Evolutionary conservation across 106 monocot species (phyloP).

Genomic region (Agapanthus africanus): DNA sequence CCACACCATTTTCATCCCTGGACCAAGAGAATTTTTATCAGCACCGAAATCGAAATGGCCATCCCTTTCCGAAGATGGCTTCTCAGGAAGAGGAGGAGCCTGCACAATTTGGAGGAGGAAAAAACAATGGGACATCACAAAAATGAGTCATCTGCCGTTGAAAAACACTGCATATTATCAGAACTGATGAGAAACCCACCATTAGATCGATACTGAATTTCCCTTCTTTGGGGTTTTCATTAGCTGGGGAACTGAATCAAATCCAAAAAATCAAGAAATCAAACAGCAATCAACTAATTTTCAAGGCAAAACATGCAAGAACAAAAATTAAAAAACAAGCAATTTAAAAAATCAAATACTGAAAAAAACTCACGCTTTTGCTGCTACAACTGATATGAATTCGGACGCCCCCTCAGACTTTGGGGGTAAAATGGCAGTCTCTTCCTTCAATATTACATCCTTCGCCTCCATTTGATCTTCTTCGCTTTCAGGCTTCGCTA

Average conservation of each 20-base stretch:
- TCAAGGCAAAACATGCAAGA: not conserved
- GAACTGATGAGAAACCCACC: conserved; percentile 30
- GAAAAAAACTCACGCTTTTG: conserved; percentile 42
- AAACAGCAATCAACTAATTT: not conserved
- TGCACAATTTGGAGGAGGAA: conserved; percentile 12
- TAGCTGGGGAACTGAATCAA: conserved; percentile 26
- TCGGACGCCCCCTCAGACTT: conserved; percentile 21
- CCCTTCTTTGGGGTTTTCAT: conserved; percentile 35
- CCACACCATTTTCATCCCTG: conserved; percentile 55
- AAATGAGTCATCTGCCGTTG: not conserved
- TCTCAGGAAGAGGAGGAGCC: conserved; percentile 80
- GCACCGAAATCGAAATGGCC: conserved; percentile 15
- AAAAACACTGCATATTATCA: not conserved
- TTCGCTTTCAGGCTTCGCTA: conserved; percentile 21
- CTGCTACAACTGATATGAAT: conserved; percentile 5
- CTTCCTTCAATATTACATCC: conserved; percentile 13
- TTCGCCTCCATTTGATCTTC: too few species aligned
- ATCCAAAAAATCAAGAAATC: not conserved
- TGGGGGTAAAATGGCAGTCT: conserved; percentile 3
- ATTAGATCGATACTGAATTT: conserved; percentile 89
- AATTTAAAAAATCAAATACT: not conserved
- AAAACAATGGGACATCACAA: not conserved
- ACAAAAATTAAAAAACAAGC: not conserved
- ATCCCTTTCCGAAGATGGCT: conserved; percentile 60
- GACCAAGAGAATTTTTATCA: conserved; percentile 19